Percentiles rank a stretch among this genome's conserved stretches.
Conservation (phyloP, 179 eudicot species). For the Silene vulgaris region DNA sequence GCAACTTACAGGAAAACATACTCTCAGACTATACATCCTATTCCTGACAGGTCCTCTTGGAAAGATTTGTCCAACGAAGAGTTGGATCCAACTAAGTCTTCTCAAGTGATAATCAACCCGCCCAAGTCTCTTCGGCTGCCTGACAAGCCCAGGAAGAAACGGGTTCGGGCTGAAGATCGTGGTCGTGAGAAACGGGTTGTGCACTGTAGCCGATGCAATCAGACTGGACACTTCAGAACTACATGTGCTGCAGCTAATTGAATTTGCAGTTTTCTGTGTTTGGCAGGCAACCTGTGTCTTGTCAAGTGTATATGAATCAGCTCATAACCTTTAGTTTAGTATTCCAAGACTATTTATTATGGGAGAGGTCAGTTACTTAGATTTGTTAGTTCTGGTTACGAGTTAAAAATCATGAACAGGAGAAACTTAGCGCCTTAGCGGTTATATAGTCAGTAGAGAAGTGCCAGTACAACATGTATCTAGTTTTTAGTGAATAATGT, state of each 20-base stretch:
- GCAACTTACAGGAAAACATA: slow-evolving; percentile 72
- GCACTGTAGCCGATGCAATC: slow-evolving; percentile 47
- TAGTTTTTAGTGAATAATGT: too few relatives aligned
- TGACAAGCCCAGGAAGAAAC: slow-evolving; percentile 40
- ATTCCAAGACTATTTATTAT: background rate
- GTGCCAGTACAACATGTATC: too few relatives aligned
- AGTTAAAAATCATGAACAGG: slow-evolving; percentile 10
- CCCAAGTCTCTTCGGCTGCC: slow-evolving; percentile 39
- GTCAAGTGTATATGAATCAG: slow-evolving; percentile 13
- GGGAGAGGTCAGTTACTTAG: slow-evolving; percentile 1
- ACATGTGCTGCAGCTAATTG: slow-evolving; percentile 37
- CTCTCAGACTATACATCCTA: slow-evolving; percentile 67
- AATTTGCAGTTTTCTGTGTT: background rate
- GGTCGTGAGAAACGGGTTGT: slow-evolving; percentile 39
- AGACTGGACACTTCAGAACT: slow-evolving; percentile 46
- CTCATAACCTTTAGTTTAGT: background rate
- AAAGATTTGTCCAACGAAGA: slow-evolving; percentile 32
- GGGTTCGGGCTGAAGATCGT: slow-evolving; percentile 42
- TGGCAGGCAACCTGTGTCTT: too few relatives aligned
- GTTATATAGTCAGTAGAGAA: background rate
- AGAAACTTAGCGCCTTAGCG: background rate
- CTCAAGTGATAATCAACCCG: slow-evolving; percentile 29
- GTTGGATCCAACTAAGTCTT: slow-evolving; percentile 17
- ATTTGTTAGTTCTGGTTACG: slow-evolving; percentile 7
- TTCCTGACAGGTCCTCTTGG: slow-evolving; percentile 75